phyloP scores from a whole-genome alignment of 371 early-diverging fungal genomes.

The Mucor lusitanicus region DNA sequence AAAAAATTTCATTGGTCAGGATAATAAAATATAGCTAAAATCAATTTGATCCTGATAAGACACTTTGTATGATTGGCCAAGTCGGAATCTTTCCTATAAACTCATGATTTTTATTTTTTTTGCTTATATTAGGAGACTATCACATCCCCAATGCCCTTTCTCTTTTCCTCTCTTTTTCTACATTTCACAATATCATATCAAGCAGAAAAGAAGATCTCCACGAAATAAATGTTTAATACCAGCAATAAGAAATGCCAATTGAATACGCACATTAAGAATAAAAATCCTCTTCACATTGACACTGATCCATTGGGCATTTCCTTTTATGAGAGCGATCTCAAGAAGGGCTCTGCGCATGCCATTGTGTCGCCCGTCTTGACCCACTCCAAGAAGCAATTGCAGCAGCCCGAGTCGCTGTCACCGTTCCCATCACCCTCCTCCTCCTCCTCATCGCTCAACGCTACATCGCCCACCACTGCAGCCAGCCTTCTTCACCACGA shows the following conservation, averaged over 20 bases:
- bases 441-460: conserved; percentile 21
- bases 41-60: conserved; percentile 27
- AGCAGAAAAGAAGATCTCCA: background rate
- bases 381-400: background rate
- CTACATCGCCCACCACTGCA: background rate
- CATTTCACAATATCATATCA: background rate
- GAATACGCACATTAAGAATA: conserved; percentile 11
- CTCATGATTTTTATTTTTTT: conserved; percentile 11
- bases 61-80: conserved; percentile 16
- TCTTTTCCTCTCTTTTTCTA: conserved; percentile 10
- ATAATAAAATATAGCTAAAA: conserved; percentile 16
- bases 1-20: conserved; percentile 9
- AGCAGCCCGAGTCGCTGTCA: background rate
- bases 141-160: background rate
- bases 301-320: conserved; percentile 29
- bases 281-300: conserved; percentile 24
- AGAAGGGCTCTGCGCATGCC: conserved; percentile 3
- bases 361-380: conserved; percentile 7
- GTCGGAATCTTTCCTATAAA: conserved; percentile 17
- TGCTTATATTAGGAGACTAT: conserved; percentile 3
- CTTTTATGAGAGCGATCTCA: conserved; percentile 11
- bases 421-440: conserved; percentile 34
- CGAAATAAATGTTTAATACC: background rate
- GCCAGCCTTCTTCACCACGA: background rate
- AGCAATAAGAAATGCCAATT: conserved; percentile 7